These are phyloP conservation scores for Pyrenopolyporus hunteri DNA, from an alignment of 495 filamentous ascomycete genomes.

Conservation along the genomic window DNA sequence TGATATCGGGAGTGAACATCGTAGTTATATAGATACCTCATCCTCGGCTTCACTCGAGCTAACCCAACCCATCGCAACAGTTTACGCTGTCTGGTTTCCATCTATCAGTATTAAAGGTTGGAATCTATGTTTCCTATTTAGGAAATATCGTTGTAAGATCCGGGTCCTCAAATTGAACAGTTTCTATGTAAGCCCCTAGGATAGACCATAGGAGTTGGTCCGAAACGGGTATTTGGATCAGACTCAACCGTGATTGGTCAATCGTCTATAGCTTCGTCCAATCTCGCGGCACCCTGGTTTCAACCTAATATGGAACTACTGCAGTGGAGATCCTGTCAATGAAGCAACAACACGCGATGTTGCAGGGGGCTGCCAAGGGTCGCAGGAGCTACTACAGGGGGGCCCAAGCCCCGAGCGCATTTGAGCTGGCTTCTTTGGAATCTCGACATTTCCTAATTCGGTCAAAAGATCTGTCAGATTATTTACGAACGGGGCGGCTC, in stretches of 20 bases:
- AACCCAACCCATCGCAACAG: no score
- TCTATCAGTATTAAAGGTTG: conserved; percentile 17
- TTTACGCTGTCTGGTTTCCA: no score
- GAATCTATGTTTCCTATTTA: conserved; percentile 25
- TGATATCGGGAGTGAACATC: not conserved
- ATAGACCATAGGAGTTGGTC: not conserved
- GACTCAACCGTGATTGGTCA: not conserved
- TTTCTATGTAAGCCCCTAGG: not conserved
- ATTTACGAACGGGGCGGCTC: no score
- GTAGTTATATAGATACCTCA: conserved; percentile 24
- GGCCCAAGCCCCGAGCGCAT: conserved; percentile 9
- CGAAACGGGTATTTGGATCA: no score
- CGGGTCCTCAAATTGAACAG: conserved; percentile 5
- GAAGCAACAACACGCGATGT: no score
- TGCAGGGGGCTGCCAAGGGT: no score
- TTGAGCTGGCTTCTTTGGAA: conserved; percentile 6
- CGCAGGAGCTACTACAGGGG: no score
- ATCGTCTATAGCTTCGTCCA: not conserved
- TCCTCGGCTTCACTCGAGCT: no score
- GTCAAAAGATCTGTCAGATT: conserved; percentile 14
- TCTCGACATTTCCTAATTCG: conserved; percentile 13
- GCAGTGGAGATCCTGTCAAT: conserved; percentile 11
- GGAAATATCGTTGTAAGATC: conserved; percentile 15
- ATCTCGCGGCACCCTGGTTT: conserved; percentile 7
- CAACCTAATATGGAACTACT: not conserved